Evolutionary conservation across 139 green algal species (phyloP).

Genomic region (Pedinophyceae sp.): DNA sequence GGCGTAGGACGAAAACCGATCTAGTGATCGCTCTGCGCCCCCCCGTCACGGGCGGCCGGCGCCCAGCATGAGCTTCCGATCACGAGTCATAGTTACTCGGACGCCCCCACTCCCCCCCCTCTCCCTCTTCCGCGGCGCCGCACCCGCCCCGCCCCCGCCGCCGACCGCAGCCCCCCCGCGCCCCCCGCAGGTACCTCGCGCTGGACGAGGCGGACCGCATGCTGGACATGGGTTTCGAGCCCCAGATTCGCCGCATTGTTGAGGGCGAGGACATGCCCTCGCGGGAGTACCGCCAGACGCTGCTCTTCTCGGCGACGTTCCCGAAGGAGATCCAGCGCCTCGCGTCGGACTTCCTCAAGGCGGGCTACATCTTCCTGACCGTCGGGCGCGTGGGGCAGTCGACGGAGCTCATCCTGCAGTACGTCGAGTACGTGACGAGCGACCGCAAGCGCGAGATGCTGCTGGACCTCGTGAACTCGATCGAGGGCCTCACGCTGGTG

Average conservation of each 20-base stretch:
- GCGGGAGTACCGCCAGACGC: constrained; percentile 70
- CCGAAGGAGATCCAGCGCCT: constrained; percentile 80
- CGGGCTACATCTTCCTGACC: constrained; percentile 96
- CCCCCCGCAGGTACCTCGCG: constrained; percentile 67
- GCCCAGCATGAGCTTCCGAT: no score
- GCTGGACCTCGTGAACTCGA: constrained; percentile 77
- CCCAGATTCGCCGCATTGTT: constrained; percentile 71
- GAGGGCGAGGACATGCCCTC: constrained; percentile 78
- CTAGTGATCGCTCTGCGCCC: no score
- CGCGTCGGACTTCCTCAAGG: constrained; percentile 75
- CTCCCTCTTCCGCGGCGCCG: no score
- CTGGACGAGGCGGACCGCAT: constrained; percentile 94
- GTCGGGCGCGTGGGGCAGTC: constrained; percentile 89
- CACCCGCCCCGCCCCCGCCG: no score
- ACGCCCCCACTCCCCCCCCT: no score
- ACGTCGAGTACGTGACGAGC: constrained; percentile 62
- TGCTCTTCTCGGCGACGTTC: constrained; percentile 94
- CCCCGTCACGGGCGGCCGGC: no score
- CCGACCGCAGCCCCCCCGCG: no score
- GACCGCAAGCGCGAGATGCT: constrained; percentile 80
- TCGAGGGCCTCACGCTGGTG: constrained; percentile 85
- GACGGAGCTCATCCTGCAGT: constrained; percentile 82
- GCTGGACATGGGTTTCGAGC: constrained; percentile 98
- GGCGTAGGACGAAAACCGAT: no score
- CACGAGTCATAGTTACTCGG: no score